Evolutionary conservation across 2,329 filamentous ascomycete species (phyloP), one percentile per base, ranked within the genome.

Genomic region (Nectriaceae sp.): DNA sequence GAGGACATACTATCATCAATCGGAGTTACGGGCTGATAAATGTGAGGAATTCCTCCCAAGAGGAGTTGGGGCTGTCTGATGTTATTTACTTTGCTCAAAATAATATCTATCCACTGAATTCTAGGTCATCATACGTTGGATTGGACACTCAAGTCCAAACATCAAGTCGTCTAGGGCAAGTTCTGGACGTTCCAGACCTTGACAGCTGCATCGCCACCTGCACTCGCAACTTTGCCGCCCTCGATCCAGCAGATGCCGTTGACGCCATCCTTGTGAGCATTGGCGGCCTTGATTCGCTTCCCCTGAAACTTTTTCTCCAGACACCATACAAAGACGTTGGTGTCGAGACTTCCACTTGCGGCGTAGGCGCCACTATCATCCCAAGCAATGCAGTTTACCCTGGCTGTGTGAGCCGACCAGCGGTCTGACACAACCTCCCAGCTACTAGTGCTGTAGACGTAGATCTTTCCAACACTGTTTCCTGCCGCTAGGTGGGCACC

Each of bases 241-340:
- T 78, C 79, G 13, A 89, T 78, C 91, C 93, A 99, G 11, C 80
- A 80, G 15, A 97, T 87, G 15, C 89, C 93, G 58, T 88, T 90
- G 16, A 97, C 91, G 10, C 94, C 94, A 65, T 97, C 94, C 73
- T 97, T 97, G 74, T 99, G 94, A 42, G 93, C 91, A 65, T 96
- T 96, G 19, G 84, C 73, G 13, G 85, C 87, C 75, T 94, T 93
- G 58, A 95, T 82, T 58, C 93, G 82, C 70, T 89, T 89, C 3
- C 90, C 91, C 1, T 93, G 93, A 62, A 89, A 87, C 53, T 72
- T 78, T 65, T 90, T 89, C 33, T 75, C 78, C 47, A 97, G 70
- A 67, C 90, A 96, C 90, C 94, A 99, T 22, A 96, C 85, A 66
- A 90, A 92, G 18, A 99, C 81, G 63, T 96, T 91, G 0, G 93